These are phyloP conservation scores for Schizochytrium sp. DNA, from an alignment of 108 stramenopile genomes.

Conservation along the genomic window DNA sequence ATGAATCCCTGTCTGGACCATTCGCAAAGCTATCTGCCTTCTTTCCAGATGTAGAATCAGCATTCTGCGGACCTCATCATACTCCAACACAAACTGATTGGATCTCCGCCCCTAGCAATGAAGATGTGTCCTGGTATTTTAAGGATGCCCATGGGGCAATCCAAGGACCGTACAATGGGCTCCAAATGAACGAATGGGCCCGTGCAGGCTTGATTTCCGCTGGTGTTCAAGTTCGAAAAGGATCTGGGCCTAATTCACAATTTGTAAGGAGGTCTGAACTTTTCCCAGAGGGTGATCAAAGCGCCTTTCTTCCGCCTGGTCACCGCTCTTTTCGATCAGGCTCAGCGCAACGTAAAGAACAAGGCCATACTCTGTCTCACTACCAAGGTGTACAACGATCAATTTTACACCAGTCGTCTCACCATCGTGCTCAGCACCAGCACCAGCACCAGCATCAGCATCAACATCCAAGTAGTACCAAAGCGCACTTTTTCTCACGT, in stretches of 20 bases:
- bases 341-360: not conserved
- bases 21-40: not conserved
- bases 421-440: not conserved
- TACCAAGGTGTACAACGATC: not conserved
- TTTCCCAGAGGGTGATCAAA: not conserved
- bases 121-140: slow-evolving; percentile 5
- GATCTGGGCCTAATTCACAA: not conserved
- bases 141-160: slow-evolving; percentile 7
- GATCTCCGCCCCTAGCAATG: not conserved
- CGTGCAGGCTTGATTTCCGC: not conserved
- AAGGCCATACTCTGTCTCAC: not conserved
- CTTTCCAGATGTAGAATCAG: not conserved
- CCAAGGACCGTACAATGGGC: not conserved
- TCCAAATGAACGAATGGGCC: slow-evolving; percentile 26
- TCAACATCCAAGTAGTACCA: not conserved
- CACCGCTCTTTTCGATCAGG: not conserved
- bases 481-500: not conserved
- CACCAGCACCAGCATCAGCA: not conserved
- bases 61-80: not conserved
- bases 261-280: not conserved
- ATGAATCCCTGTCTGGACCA: not conserved
- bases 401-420: not conserved
- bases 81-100: not conserved
- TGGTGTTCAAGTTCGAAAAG: not conserved
- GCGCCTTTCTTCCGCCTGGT: not conserved